A percentile compares a stretch with the other conserved stretches of the same genome.
Evolutionary conservation across 495 filamentous ascomycete species (phyloP).

Genomic region (Pseudoneurospora amorphoporcata): DNA sequence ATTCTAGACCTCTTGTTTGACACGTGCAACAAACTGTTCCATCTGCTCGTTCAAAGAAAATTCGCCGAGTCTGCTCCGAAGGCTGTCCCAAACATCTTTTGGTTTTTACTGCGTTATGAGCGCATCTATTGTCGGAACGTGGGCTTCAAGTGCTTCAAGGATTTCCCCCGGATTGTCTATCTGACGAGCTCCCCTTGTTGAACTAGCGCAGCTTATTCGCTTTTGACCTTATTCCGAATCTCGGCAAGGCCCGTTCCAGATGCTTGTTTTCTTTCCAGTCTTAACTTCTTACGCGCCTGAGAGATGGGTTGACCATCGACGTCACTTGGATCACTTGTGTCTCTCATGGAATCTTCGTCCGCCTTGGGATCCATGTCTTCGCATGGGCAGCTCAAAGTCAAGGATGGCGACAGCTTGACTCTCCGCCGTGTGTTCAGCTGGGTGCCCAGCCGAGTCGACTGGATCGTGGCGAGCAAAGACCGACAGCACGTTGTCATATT

Average conservation of each 20-base stretch:
- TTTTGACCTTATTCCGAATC: background rate
- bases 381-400: constrained; percentile 22
- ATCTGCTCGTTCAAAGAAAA: background rate
- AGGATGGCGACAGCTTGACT: constrained; percentile 22
- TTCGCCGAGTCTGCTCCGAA: background rate
- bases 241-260: background rate
- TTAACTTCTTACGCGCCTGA: background rate
- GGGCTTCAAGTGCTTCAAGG: background rate
- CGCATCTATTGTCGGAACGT: background rate
- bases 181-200: background rate
- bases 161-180: background rate
- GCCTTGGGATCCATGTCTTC: background rate
- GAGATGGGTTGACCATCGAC: background rate
- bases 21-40: background rate
- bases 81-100: background rate
- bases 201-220: background rate
- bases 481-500: constrained; percentile 25
- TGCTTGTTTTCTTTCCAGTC: background rate
- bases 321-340: background rate
- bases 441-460: background rate
- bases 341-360: background rate
- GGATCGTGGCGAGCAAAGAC: constrained; percentile 21
- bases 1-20: background rate
- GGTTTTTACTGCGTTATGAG: background rate
- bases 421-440: background rate